Evolutionary conservation across 768 basidiomycete species (phyloP).

Genomic region (Boletus edulis): DNA sequence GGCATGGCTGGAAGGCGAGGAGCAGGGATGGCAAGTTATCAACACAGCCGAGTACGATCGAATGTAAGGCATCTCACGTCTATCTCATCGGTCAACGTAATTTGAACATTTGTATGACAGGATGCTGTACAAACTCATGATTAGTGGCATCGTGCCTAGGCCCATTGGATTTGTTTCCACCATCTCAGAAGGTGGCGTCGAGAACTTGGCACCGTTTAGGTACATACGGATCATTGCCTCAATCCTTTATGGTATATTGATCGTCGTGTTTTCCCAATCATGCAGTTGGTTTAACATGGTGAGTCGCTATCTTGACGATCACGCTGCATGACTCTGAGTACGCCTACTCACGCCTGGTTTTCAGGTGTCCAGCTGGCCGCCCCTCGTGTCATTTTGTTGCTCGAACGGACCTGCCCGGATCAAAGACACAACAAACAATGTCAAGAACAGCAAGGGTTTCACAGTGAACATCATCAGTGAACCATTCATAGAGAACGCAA

Average conservation of each 20-base stretch:
- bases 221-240: conserved; percentile 6
- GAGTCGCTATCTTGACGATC: neutral
- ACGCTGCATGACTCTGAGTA: too few species aligned
- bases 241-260: neutral
- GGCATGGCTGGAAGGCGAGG: conserved; percentile 35
- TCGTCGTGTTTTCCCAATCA: neutral
- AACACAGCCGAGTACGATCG: conserved; percentile 30
- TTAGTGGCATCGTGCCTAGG: conserved; percentile 41
- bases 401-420: conserved; percentile 13
- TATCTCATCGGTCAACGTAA: neutral
- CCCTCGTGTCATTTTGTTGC: conserved; percentile 39
- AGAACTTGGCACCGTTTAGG: conserved; percentile 46
- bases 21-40: conserved; percentile 34
- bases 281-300: conserved; percentile 32
- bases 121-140: conserved; percentile 34
- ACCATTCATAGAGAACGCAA: conserved; percentile 40
- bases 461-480: conserved; percentile 59
- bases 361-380: conserved; percentile 22
- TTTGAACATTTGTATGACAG: conserved; percentile 6
- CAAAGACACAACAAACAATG: conserved; percentile 48
- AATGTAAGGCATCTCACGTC: conserved; percentile 16
- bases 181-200: conserved; percentile 30
- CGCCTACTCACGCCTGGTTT: neutral
- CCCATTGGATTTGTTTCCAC: conserved; percentile 46
- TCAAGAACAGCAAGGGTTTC: conserved; percentile 46